These are phyloP conservation scores for Zasmidium cellare DNA, from an alignment of 2,329 filamentous ascomycete species.

Conservation along the genomic window DNA sequence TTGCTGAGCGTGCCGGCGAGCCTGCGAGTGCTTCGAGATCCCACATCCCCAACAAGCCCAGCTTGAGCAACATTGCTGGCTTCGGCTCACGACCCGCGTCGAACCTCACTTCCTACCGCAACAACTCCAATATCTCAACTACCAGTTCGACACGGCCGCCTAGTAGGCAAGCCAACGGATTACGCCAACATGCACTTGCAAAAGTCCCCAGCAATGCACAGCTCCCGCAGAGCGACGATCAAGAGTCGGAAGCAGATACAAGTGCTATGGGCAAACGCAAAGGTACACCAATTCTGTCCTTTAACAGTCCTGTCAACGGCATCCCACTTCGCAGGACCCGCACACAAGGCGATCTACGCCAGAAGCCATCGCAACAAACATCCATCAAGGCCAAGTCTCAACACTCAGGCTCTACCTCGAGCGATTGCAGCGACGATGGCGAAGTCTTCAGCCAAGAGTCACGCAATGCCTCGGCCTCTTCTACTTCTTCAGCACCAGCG, in stretches of 20 bases:
- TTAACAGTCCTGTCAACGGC: constrained; percentile 30
- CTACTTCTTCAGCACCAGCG: constrained; percentile 16
- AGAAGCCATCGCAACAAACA: constrained; percentile 11
- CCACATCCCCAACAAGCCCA: constrained; percentile 25
- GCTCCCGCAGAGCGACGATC: constrained; percentile 23
- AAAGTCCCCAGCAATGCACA: constrained; percentile 5
- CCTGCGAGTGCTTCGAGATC: constrained; percentile 34
- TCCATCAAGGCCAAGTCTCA: constrained; percentile 27
- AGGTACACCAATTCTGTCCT: constrained; percentile 47
- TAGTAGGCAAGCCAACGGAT: constrained; percentile 45
- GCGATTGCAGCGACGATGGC: constrained; percentile 20
- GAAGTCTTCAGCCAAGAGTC: constrained; percentile 18
- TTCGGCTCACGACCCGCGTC: constrained; percentile 23
- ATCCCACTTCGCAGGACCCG: constrained; percentile 34
- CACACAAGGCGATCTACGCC: constrained; percentile 31
- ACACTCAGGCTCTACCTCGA: constrained; percentile 28
- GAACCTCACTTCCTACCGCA: constrained; percentile 39
- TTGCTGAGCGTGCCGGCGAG: constrained; percentile 50
- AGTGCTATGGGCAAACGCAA: constrained; percentile 40
- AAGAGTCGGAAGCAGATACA: constrained; percentile 40
- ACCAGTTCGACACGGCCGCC: constrained; percentile 44
- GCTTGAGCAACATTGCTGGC: constrained; percentile 16
- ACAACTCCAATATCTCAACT: constrained; percentile 43
- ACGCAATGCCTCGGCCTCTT: constrained; percentile 26
- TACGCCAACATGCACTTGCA: constrained; percentile 15